Evolutionary conservation across 352 stramenopile species (phyloP).

Genomic region (Globisporangium polare): DNA sequence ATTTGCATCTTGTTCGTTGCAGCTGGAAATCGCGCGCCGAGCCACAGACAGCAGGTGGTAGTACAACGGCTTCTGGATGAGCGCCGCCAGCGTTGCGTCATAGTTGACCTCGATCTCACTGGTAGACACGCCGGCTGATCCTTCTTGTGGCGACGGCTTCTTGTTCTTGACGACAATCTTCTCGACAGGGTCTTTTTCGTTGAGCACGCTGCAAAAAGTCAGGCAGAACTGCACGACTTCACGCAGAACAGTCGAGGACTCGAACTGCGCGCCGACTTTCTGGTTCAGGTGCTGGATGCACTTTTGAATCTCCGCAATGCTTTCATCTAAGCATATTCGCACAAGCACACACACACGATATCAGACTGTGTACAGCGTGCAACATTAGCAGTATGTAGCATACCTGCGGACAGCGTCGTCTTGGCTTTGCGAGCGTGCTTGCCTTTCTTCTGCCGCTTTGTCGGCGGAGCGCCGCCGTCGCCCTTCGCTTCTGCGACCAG

Average conservation of each 20-base stretch:
- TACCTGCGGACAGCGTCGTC: conserved; percentile 5
- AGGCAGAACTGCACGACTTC: conserved; percentile 49
- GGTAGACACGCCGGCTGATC: background rate
- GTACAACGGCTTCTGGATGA: conserved; percentile 46
- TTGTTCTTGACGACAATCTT: conserved; percentile 20
- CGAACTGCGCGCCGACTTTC: conserved; percentile 32
- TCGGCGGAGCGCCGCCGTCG: conserved; percentile 21
- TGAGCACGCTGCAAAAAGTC: conserved; percentile 32
- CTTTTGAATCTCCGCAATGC: conserved; percentile 30
- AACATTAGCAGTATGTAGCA: conserved; percentile 1
- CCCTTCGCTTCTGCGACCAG: conserved; percentile 19
- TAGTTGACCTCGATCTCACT: conserved; percentile 22
- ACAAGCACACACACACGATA: conserved; percentile 3
- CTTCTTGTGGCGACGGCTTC: background rate
- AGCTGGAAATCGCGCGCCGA: conserved; percentile 32
- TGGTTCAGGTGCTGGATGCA: conserved; percentile 35
- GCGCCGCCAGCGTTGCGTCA: conserved; percentile 27
- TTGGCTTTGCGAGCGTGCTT: conserved; percentile 35
- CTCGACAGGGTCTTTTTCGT: conserved; percentile 36
- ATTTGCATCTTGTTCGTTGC: conserved; percentile 16
- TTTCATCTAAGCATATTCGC: conserved; percentile 17
- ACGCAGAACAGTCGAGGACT: conserved; percentile 20
- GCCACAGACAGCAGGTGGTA: conserved; percentile 36
- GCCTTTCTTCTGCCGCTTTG: conserved; percentile 69
- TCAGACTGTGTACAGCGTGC: conserved; percentile 1